phyloP scores from a whole-genome alignment of 345 rosid genomes.

The Eucalyptus pauciflora region DNA sequence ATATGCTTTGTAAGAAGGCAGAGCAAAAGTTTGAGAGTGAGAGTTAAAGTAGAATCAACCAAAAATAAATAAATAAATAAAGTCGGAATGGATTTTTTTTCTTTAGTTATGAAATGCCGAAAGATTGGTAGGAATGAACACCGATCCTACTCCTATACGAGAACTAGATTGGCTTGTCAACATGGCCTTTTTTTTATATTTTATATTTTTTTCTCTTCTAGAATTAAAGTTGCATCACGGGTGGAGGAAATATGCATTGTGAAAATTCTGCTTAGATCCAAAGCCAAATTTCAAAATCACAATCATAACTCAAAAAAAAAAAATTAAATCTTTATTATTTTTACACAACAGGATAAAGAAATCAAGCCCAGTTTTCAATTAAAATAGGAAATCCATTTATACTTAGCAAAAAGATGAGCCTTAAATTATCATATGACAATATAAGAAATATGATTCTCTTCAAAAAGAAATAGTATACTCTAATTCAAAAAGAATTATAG shows the following conservation, averaged over 20 bases:
- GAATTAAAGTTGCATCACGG: not conserved
- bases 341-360: not conserved
- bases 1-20: accelerated
- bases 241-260: not conserved
- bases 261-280: not conserved
- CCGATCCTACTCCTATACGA: not conserved
- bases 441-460: not conserved
- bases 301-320: not conserved
- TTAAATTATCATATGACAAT: not conserved
- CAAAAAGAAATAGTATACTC: not conserved
- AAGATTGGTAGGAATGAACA: not conserved
- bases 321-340: not conserved
- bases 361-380: not conserved
- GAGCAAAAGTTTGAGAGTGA: too few relatives aligned
- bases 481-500: not conserved
- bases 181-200: not conserved
- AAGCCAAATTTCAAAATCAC: not conserved
- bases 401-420: not conserved
- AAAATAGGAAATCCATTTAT: not conserved
- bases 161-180: not conserved
- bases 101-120: too few relatives aligned
- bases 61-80: too few relatives aligned
- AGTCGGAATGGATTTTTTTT: too few relatives aligned
- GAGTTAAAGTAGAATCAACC: too few relatives aligned
- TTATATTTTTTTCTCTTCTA: not conserved